These are phyloP conservation scores for Halteria grandinella DNA, from an alignment of 73 alveolate species.

Conservation along the genomic window DNA sequence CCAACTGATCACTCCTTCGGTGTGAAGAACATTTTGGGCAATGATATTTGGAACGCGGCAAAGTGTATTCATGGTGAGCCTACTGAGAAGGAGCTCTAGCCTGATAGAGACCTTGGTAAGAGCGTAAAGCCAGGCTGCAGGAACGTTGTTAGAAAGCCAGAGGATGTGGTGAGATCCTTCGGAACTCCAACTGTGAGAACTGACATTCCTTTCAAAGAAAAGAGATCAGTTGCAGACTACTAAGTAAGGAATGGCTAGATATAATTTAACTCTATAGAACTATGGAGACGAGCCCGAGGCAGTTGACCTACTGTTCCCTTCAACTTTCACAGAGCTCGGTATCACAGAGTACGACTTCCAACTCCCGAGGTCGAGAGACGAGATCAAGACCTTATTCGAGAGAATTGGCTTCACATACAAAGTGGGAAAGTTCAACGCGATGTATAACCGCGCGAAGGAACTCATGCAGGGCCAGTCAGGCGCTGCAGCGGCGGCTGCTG, in stretches of 20 bases:
- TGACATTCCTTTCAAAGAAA: constrained; percentile 79
- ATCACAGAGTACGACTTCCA: constrained; percentile 66
- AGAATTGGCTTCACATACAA: constrained; percentile 64
- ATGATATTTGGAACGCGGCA: constrained; percentile 87
- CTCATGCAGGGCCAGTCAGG: constrained; percentile 14
- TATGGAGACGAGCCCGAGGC: constrained; percentile 96
- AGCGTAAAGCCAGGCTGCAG: constrained; percentile 73
- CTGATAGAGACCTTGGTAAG: constrained; percentile 90
- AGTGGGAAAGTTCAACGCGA: constrained; percentile 73
- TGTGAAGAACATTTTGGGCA: constrained; percentile 53
- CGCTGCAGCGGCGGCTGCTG: too few relatives aligned
- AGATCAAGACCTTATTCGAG: constrained; percentile 65
- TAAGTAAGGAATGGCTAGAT: constrained; percentile 19
- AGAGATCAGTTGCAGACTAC: constrained; percentile 84
- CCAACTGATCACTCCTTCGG: constrained; percentile 78
- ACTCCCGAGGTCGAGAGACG: constrained; percentile 66
- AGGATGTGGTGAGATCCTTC: constrained; percentile 78
- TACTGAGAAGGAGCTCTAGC: constrained; percentile 73
- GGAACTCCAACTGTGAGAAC: constrained; percentile 92
- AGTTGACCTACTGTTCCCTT: constrained; percentile 84
- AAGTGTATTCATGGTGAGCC: constrained; percentile 88
- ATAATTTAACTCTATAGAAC: constrained; percentile 52
- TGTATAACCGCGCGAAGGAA: constrained; percentile 72
- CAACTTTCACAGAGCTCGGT: constrained; percentile 78
- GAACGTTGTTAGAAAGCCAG: constrained; percentile 67